Conservation (phyloP, 345 rosid genomes). For the Aquilaria yunnanensis region DNA sequence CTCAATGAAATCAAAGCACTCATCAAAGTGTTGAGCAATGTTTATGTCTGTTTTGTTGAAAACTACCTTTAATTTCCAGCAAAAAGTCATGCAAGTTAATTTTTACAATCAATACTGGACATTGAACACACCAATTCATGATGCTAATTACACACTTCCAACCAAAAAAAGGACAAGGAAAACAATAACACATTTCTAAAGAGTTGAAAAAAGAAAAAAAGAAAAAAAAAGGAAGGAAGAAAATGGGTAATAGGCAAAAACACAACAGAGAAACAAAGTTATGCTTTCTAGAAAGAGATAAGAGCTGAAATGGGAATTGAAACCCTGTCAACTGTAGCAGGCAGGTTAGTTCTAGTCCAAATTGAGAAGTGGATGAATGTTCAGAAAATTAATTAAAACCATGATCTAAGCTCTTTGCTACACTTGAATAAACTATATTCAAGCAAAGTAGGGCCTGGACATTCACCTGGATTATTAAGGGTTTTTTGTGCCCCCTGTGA, state of each 20-base stretch:
- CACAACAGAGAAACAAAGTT: no score
- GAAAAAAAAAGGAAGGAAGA: not conserved
- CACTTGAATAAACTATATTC: no score
- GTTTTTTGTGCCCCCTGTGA: no score
- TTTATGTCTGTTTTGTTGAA: slow-evolving; percentile 5
- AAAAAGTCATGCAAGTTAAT: slow-evolving; percentile 1
- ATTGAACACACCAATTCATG: not conserved
- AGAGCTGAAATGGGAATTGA: no score
- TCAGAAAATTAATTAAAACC: no score
- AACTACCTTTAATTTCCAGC: not conserved
- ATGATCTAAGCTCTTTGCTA: no score
- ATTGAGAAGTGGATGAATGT: no score
- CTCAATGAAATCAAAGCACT: slow-evolving; percentile 14
- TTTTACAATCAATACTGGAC: not conserved
- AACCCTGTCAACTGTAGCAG: no score
- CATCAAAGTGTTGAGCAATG: slow-evolving; percentile 6
- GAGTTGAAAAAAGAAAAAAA: no score
- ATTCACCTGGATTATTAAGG: not conserved
- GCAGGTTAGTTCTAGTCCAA: no score
- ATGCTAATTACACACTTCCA: not conserved
- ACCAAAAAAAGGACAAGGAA: not conserved
- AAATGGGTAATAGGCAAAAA: not conserved
- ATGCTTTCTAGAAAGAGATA: no score
- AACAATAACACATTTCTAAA: no score
- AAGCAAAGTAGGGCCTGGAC: not conserved